Evolutionary conservation across 345 rosid species (phyloP), one percentile per base, ranked within the genome.

Genomic region (Corymbia maculata): DNA sequence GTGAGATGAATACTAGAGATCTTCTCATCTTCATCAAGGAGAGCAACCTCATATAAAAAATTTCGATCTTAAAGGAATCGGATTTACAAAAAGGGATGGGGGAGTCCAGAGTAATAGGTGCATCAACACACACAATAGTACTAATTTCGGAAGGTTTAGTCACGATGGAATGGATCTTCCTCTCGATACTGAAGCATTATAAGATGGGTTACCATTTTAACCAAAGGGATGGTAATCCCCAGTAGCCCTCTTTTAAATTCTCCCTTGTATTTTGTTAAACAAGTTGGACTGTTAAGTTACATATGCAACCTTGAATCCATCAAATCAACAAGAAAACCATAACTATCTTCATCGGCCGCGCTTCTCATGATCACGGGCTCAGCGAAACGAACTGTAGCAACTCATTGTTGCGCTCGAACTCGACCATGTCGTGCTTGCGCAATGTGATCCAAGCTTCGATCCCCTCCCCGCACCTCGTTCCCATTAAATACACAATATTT

Each of bases 361-460:
- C 79, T 66, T 66, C 79, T 66, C 79, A 68, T 68, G 75, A 16
- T 36, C 15, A 86, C 9, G 36, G 87, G 85, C 59, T 50, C 9
- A 49, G 53, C 45, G 87, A 55, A 57, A 79, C 45, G 51, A 85
- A 88, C 51, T 68, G 52, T 24, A 26, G 70, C 30, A 88, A 36
- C 68, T 85, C 87, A 44, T 51, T 26, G 8, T 86, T 28, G 28
- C 26, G 47, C 52, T 86, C 88, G 47, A 89, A 79, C 21, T 70
- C 86, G 11, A 12, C 42, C 88, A 89, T 89, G 42, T 52, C 86
- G 14, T 64, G 47, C 59, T 70, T 86, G 30, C 1, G 24, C 57
- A 86, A 57, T 8, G 88, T 75, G 42, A 86, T 44, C 90, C 88
- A 86, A 5, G 86, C 90, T 53, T 89, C 90, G 47, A 89, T 89